Evolutionary conservation across 2,329 filamentous ascomycete species (phyloP), one percentile per base, ranked within the genome.

Genomic region (Myriosclerotinia curreyana): DNA sequence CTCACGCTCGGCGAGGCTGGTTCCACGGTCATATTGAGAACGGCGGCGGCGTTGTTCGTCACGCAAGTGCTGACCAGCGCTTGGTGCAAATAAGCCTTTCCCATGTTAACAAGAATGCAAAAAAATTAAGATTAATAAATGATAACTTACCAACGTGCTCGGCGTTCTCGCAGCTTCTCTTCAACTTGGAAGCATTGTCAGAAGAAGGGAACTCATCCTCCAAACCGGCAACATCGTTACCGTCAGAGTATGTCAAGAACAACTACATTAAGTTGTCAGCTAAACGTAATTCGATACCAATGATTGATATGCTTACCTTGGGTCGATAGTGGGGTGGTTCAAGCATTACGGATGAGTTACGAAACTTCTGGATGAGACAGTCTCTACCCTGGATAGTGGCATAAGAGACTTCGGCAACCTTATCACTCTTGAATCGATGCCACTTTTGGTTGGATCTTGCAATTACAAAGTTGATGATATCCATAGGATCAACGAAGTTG

Each of bases 311-410:
- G 42, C 25, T 15, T 75, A 92, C 89, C 82, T 96, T 96, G 0
- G 95, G 95, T 0, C 92, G 87, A 72, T 92, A 96, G 60, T 89
- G 86, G 0, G 86, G 81, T 14, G 87, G 84, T 77, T 98, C 93
- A 0, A 94, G 81, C 92, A 98, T 97, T 38, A 99, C 92, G 0
- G 92, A 94, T 48, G 92, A 96, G 79, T 99, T 99, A 44, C 95
- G 88, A 74, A 99, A 99, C 74, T 98, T 97, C 75, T 96, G 90
- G 8, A 97, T 86, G 0, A 98, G 82, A 68, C 91, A 94, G 73
- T 96, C 92, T 68, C 89, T 89, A 53, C 95, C 95, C 79, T 99
- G 95, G 66, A 96, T 94, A 15, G 93, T 96, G n/a, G 95, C 95
- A 76, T 98, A 99, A 0, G 93, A 96, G 52, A 98, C 86, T 75